Base-by-base conservation (phyloP, 345 rosid species). In the Eucalyptus regnans region DNA sequence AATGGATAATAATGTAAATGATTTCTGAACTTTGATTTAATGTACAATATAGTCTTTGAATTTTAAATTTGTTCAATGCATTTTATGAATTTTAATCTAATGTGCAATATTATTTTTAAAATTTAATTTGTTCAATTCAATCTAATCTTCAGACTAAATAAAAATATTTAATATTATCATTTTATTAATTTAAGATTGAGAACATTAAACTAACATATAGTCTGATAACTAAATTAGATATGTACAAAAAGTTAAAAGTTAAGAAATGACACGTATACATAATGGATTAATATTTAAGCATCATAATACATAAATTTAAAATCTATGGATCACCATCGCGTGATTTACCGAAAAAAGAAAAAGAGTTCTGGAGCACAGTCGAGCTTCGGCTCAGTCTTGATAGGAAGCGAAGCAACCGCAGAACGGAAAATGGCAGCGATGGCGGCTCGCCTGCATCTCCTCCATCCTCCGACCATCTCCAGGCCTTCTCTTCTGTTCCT, bases 381-480 rank as follows among this genome's bases (percentile, higher is more conserved):
- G 12, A 37, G 48, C 48, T 37, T 18, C 46, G 83, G 20, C 83
- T 37, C 83, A 0, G 27, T 76, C 2, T 27, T 41, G 84, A 76
- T 20, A 76, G 84, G 48, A 41, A 76, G 48, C 27, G 3, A 76
- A 20, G 84, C 84, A 6, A 76, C 48, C 27, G 43, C 44, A 11
- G 87, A 52, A 12, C 25, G n/a, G 44, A 89, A 89, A 62, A 94
- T 94, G 97, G 93, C 94, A 86, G 92, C 93, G 80, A 76, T 90
- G 23, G 88, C 93, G 18, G 88, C 93, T 56, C 95, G 94, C 7
- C 91, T 93, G 91, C 95, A 94, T 52, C 91, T 93, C 85, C 91
- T 92, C 29, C 92, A 89, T 90, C 86, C 94, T 71, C 88, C 92
- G 54, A 87, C 92, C 48, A 23, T 88, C 86, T 85, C 88, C 89